Evolutionary conservation across 352 stramenopile species (phyloP), one percentile per base, ranked within the genome.

Genomic region (Globisporangium camurandrum): DNA sequence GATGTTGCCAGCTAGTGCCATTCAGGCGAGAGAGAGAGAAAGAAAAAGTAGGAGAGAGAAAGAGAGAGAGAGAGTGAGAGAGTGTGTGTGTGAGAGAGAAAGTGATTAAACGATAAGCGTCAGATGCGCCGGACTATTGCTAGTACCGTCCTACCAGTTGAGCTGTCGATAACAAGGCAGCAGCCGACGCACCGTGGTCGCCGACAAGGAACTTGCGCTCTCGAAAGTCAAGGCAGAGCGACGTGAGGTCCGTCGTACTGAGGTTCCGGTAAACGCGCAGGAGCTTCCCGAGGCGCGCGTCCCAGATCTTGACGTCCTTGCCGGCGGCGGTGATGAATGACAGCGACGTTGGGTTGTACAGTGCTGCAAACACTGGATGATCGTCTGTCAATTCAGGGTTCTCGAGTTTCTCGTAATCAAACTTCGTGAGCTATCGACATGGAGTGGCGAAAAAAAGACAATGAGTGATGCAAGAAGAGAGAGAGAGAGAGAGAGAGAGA

Each of bases 321-420:
- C 67, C 69, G 0, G 77, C 78, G 1, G 75, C 79, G 9, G 84
- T 95, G 57, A 95, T 75, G 57, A 95, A 88, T 5, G 85, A 93
- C n/a, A 88, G 72, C 24, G 84, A 93, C 12, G 76, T 90, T 30
- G 76, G 58, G 51, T 95, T 95, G 61, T 93, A 93, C n/a, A 89
- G 58, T 19, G 76, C 86, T 19, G 60, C 59, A 41, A 91, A 89
- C 1, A 93, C 75, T 2, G 82, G 82, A 11, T 86, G 62, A 56
- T 95, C 83, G 59, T 95, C 84, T 5, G 79, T 93, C 31, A 91
- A 64, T 54, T 96, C 75, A 2, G 82, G 82, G 45, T 94, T 89
- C 37, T 85, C 70, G 2, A 95, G 66, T 49, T 93, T 91, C 45
- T 93, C 78, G 56, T 95, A 94, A 49, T 95, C 81, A 42, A 95